Conservation (phyloP, 768 basidiomycete genomes). For the Boletus insuetus region DNA sequence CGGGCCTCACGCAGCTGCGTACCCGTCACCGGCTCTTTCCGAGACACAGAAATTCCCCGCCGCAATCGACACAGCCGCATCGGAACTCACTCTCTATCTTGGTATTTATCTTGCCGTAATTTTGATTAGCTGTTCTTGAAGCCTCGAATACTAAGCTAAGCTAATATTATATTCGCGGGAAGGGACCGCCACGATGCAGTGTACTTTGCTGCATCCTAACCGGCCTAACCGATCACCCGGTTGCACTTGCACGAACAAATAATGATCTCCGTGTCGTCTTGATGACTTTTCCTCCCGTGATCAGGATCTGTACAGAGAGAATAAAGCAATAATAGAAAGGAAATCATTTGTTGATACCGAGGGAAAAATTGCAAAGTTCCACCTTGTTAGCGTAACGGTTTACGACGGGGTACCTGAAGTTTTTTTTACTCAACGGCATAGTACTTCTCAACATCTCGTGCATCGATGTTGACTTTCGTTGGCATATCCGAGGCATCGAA, state of each 20-base stretch:
- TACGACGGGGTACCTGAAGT: conserved; percentile 13
- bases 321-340: background rate
- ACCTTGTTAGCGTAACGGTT: conserved; percentile 13
- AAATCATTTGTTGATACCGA: background rate
- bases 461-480: no score
- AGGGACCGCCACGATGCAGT: background rate
- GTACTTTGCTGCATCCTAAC: background rate
- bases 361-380: conserved; percentile 8
- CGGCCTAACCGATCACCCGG: background rate
- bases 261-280: background rate
- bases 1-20: background rate
- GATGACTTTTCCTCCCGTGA: conserved; percentile 1
- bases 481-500: no score
- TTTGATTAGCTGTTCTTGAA: conserved; percentile 11
- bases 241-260: background rate
- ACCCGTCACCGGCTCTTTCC: background rate
- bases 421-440: background rate
- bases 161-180: conserved; percentile 20
- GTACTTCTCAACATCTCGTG: no score
- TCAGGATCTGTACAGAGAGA: background rate
- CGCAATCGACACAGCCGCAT: conserved; percentile 14
- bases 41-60: background rate
- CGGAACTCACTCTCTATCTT: conserved; percentile 6
- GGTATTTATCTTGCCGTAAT: conserved; percentile 16
- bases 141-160: conserved; percentile 4